Evolutionary conservation across 768 basidiomycete species (phyloP), one percentile per base, ranked within the genome.

Genomic region (Auricularia sp.): DNA sequence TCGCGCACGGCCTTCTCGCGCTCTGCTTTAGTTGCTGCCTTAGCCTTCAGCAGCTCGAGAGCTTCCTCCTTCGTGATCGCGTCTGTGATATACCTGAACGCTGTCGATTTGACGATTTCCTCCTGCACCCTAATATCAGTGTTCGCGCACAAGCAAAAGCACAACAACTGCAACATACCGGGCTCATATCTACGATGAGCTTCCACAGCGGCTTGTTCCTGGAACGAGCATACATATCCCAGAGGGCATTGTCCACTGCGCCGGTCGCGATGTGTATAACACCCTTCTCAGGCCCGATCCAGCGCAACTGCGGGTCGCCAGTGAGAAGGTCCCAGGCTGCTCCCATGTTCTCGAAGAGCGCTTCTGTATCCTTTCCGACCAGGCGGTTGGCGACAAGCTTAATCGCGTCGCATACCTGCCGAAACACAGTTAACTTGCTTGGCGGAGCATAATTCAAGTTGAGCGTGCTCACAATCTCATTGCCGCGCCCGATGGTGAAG

Each of bases 221-320:
- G 34, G 87, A 80, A 61, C 88, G 84, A 2, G 92, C 92, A 68
- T 85, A 93, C 85, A 96, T 86, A 71, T 97, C 95, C 95, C 95
- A 98, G 2, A 96, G 71, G 0, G 94, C 95, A 68, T 97, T 97
- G 73, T 92, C 85, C 7, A 98, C 92, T 1, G 92, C 92, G 4
- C 84, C 92, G 0, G 90, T 83, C 2, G 94, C 92, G 62, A 96
- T 86, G 72, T 93, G 90, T 63, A 98, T 94, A 2, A 98, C 92
- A 62, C 95, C 95, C 75, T 96, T 96, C 73, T 96, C 94, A 0
- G 94, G 94, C 4, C 93, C 94, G 70, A 94, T 88, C 89, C 95
- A 98, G 75, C 95, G 83, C 65, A 96, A 77, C 73, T 98, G 95
- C 39, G 95, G 83, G 76, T 98, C 95, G 1, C 88, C 83, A 72